phyloP scores from a whole-genome alignment of 2,329 filamentous ascomycete genomes.

The Beauveria sp. region DNA sequence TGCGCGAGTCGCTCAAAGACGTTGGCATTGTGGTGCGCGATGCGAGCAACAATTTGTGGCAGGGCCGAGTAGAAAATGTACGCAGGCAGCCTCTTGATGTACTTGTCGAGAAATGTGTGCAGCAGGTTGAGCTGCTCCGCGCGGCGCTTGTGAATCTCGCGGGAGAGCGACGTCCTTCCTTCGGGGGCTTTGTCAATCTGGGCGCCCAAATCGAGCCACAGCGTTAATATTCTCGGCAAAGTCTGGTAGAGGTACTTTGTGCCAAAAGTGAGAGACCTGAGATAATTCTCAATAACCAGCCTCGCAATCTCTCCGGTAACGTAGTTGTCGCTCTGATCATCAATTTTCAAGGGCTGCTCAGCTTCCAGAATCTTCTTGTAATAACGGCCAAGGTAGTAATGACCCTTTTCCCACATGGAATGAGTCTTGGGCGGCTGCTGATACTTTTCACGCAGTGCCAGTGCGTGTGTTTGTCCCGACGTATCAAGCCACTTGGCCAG shows the following conservation, averaged over 20 bases:
- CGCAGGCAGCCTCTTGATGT: conserved; percentile 62
- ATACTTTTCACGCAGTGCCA: conserved; percentile 73
- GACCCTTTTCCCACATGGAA: conserved; percentile 84
- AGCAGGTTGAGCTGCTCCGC: conserved; percentile 60
- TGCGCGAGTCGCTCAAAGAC: conserved; percentile 70
- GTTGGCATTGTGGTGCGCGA: conserved; percentile 72
- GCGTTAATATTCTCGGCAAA: conserved; percentile 78
- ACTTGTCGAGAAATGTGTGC: conserved; percentile 71
- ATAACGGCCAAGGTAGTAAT: conserved; percentile 93
- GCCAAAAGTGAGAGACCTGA: conserved; percentile 77
- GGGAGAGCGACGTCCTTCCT: conserved; percentile 44
- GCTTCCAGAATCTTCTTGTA: conserved; percentile 95
- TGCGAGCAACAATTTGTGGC: conserved; percentile 91
- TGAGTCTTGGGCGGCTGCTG: conserved; percentile 67
- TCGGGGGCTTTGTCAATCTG: conserved; percentile 58
- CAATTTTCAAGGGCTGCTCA: conserved; percentile 67
- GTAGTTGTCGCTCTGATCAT: conserved; percentile 70
- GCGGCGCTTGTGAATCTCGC: conserved; percentile 47
- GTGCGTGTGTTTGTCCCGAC: conserved; percentile 86
- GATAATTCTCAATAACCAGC: conserved; percentile 87
- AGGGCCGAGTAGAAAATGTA: conserved; percentile 78
- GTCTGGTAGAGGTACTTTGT: conserved; percentile 97
- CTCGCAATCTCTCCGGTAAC: conserved; percentile 78
- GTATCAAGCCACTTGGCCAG: conserved; percentile 95
- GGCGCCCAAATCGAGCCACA: conserved; percentile 89